Evolutionary conservation across 768 basidiomycete species (phyloP).

Genomic region (Filobasidium wieringae): DNA sequence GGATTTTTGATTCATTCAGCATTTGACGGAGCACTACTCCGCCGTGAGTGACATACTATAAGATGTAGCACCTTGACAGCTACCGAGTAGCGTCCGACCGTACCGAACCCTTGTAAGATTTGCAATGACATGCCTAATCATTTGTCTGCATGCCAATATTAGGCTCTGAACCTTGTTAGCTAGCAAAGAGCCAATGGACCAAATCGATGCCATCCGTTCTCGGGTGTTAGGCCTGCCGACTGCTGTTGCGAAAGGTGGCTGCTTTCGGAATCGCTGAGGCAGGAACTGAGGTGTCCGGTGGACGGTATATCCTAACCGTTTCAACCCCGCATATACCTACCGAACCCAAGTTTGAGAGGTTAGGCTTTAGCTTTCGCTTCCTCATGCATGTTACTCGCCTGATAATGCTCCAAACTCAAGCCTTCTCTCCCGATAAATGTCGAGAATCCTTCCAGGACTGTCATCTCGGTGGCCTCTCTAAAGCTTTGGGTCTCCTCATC

Average conservation of each 20-base stretch:
- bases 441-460: constrained; percentile 75
- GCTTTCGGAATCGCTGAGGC: constrained; percentile 38
- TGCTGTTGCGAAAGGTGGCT: neutral
- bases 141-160: neutral
- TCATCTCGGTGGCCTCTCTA: constrained; percentile 47
- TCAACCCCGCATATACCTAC: constrained; percentile 85
- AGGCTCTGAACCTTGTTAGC: neutral
- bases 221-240: too few species aligned
- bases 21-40: too few species aligned
- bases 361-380: neutral
- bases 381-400: constrained; percentile 47
- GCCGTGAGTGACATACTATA: too few species aligned
- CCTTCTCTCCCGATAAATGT: constrained; percentile 72
- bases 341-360: neutral
- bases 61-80: too few species aligned
- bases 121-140: neutral
- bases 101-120: neutral
- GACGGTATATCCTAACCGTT: constrained; percentile 78
- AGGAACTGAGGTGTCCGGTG: constrained; percentile 54
- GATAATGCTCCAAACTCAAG: constrained; percentile 72
- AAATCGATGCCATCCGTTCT: too few species aligned
- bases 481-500: constrained; percentile 30
- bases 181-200: too few species aligned
- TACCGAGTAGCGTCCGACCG: too few species aligned
- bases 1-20: neutral